phyloP scores from a whole-genome alignment of 1,284 basidiomycete species.

The Spongispora temasekensis region DNA sequence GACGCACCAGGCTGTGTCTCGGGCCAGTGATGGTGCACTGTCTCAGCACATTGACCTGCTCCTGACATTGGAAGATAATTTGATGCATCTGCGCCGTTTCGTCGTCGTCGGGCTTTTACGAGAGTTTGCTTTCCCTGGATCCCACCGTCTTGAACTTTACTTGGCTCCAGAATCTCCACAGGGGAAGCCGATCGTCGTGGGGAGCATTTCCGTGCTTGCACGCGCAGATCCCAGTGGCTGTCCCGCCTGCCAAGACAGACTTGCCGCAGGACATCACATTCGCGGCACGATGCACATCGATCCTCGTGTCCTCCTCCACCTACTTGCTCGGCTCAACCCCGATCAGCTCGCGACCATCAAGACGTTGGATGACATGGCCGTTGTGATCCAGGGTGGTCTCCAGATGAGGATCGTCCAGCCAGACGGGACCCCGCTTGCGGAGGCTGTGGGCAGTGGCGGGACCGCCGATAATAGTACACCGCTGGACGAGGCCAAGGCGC shows the following conservation, averaged over 20 bases:
- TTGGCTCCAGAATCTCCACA: slow-evolving; percentile 1
- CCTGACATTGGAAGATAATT: neutral
- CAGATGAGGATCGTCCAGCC: slow-evolving; percentile 14
- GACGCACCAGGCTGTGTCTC: neutral
- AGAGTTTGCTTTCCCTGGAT: slow-evolving; percentile 22
- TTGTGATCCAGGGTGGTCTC: slow-evolving; percentile 9
- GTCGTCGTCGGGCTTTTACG: slow-evolving; percentile 8
- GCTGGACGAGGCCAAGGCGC: slow-evolving; percentile 7
- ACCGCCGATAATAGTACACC: neutral
- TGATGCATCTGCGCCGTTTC: slow-evolving; percentile 9
- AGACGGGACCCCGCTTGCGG: slow-evolving; percentile 14
- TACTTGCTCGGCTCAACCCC: slow-evolving; percentile 3
- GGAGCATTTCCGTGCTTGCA: slow-evolving; percentile 16
- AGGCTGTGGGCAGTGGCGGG: too few species aligned
- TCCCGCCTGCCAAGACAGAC: slow-evolving; percentile 14
- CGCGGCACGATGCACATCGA: slow-evolving; percentile 19
- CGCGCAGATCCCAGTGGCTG: slow-evolving; percentile 12
- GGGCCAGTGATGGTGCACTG: neutral
- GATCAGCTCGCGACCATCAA: neutral
- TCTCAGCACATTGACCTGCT: slow-evolving; percentile 10
- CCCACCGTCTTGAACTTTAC: slow-evolving; percentile 22
- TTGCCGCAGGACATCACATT: slow-evolving; percentile 7
- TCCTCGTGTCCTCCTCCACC: slow-evolving; percentile 14
- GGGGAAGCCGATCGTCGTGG: slow-evolving; percentile 3
- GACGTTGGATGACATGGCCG: slow-evolving; percentile 1